phyloP scores from a whole-genome alignment of 169 alveolate species.

The Plasmodium malariae region DNA sequence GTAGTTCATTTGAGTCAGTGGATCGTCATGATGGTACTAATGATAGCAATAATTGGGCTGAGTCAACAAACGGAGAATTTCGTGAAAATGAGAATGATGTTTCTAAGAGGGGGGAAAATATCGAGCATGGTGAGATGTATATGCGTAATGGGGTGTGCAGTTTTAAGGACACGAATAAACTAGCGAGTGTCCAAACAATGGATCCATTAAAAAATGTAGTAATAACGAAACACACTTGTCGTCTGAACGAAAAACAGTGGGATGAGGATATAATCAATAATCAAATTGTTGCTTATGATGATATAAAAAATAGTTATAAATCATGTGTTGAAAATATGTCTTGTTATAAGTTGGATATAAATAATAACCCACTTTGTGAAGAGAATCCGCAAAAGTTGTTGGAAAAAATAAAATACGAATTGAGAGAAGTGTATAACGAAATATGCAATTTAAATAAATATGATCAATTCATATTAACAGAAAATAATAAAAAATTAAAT shows the following conservation, averaged over 20 bases:
- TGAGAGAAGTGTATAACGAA: constrained; percentile 48
- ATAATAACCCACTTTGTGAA: constrained; percentile 8
- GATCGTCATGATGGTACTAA: too few relatives aligned
- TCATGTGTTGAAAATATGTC: constrained; percentile 2
- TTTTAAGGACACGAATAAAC: too few relatives aligned
- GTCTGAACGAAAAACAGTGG: not conserved
- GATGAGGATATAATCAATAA: not conserved
- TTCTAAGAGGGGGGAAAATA: too few relatives aligned
- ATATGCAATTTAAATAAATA: constrained; percentile 25
- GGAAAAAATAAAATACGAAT: constrained; percentile 43
- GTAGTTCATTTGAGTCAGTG: not conserved
- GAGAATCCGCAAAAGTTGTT: constrained; percentile 23
- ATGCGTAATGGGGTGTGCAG: too few relatives aligned
- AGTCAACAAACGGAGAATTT: not conserved
- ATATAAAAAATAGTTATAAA: constrained; percentile 1
- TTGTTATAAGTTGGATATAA: constrained; percentile 4
- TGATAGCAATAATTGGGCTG: not conserved
- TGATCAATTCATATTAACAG: constrained; percentile 2
- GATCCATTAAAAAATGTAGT: too few relatives aligned
- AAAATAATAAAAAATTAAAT: not conserved
- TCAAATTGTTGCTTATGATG: constrained; percentile 64
- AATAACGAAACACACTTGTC: too few relatives aligned
- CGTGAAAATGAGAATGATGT: constrained; percentile 6
- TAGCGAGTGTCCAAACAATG: too few relatives aligned
- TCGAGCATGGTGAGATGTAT: too few relatives aligned